Evolutionary conservation across 768 basidiomycete species (phyloP).

Genomic region (Hemileccinum impolitum): DNA sequence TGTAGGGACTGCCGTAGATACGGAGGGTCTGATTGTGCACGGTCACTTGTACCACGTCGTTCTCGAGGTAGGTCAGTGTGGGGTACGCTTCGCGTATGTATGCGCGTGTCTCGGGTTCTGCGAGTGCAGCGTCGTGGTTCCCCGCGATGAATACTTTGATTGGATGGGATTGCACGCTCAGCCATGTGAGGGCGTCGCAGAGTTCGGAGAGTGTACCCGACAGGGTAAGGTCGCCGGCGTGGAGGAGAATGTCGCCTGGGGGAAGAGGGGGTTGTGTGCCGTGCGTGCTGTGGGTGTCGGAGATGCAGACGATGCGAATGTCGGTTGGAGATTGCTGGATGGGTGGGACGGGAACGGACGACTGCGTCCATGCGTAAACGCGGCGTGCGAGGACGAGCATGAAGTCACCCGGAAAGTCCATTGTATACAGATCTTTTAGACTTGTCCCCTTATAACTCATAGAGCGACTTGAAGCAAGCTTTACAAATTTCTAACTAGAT

Average conservation of each 20-base stretch:
- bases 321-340: not conserved
- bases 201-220: conserved; percentile 35
- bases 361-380: conserved; percentile 12
- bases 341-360: not conserved
- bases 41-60: conserved; percentile 26
- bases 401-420: conserved; percentile 4
- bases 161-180: conserved; percentile 32
- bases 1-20: conserved; percentile 40
- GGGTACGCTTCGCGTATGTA: conserved; percentile 22
- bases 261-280: conserved; percentile 27
- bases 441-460: no score
- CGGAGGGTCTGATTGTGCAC: conserved; percentile 30
- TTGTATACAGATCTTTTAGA: no score
- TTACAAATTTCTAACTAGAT: no score
- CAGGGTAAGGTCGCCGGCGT: conserved; percentile 40
- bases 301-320: conserved; percentile 39
- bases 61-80: conserved; percentile 37
- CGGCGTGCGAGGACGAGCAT: conserved; percentile 12
- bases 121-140: conserved; percentile 39
- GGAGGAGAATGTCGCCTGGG: conserved; percentile 39
- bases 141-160: conserved; percentile 44
- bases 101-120: conserved; percentile 11
- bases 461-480: no score
- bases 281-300: conserved; percentile 39
- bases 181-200: conserved; percentile 29